These are phyloP conservation scores for Leishmania aethiopica DNA, from an alignment of 208 protist genomes.

Conservation along the genomic window DNA sequence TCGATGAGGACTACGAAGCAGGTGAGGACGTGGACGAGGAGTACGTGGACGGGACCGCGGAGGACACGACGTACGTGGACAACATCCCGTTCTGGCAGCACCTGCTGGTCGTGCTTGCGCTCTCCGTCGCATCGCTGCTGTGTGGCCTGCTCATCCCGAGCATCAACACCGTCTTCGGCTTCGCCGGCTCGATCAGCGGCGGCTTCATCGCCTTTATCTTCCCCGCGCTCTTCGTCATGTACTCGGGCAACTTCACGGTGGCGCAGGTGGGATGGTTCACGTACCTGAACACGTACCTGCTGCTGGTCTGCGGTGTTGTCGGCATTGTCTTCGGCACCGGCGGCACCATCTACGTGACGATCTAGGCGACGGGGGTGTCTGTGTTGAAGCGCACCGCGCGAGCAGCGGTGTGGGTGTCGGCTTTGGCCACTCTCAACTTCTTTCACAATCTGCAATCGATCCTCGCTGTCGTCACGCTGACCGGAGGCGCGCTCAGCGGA, in stretches of 20 bases:
- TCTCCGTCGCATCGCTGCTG: slow-evolving; percentile 43
- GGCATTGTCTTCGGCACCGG: slow-evolving; percentile 37
- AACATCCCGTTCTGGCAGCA: slow-evolving; percentile 53
- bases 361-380: slow-evolving; percentile 3
- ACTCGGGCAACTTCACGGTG: slow-evolving; percentile 52
- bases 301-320: slow-evolving; percentile 43
- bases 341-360: slow-evolving; percentile 35
- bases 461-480: background rate
- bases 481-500: background rate
- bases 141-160: slow-evolving; percentile 75
- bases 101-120: slow-evolving; percentile 32
- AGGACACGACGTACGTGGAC: slow-evolving; percentile 42
- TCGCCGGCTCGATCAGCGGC: slow-evolving; percentile 57
- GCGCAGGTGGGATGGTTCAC: slow-evolving; percentile 45
- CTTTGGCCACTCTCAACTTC: background rate
- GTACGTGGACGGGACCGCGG: slow-evolving; percentile 8
- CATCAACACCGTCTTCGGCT: slow-evolving; percentile 69
- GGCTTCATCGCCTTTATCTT: slow-evolving; percentile 67
- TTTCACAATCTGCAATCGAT: background rate
- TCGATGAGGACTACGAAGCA: background rate
- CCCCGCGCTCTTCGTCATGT: slow-evolving; percentile 63
- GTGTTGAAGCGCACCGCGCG: background rate
- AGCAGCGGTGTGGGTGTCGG: background rate
- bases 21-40: slow-evolving; percentile 6
- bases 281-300: slow-evolving; percentile 57